Base-by-base conservation (phyloP, 2,329 filamentous ascomycete genomes). In the Ceratocystis ficicola region DNA sequence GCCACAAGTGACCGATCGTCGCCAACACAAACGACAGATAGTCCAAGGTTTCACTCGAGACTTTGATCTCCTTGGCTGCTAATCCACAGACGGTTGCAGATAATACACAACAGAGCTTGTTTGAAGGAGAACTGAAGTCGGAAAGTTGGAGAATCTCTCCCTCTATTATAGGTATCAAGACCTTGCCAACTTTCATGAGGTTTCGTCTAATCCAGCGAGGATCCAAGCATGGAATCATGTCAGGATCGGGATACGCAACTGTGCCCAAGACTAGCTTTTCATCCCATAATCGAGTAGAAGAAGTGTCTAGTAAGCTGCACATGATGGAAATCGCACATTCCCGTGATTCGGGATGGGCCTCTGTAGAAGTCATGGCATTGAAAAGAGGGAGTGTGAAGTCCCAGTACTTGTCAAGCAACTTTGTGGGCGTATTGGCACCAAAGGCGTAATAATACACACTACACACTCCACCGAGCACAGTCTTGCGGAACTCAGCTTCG, bases 121-220 rank as follows among this genome's bases (percentile, higher is more conserved):
- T 65, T 2, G 77, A 72, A 8, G 75, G 70, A 69, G 83, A 88
- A 20, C 81, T 81, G 1, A 82, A 79, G 62, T 83, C 79, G 7
- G 82, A 80, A n/a, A 93, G 72, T 17, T 83, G 83, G 64, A 81
- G 77, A 62, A 90, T 85, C 63, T 81, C 81, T 65, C 77, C 80
- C 74, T 84, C 82, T 2, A 90, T 74, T 22, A 86, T 77, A 8
- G 85, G 81, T 3, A 77, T 77, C 6, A 86, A 80, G 7, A 87
- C 77, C 2, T 80, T 74, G 44, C 96, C 82, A 3, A 96, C 80
- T 55, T 79, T 80, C 1, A 77, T 73, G 3, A 87, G 78, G 68
- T 89, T 90, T 67, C 83, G 86, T 64, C 93, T 84, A 12, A 95
- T 80, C 94, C 94, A 99, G 77, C 88, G 90, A 3, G 88, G 80